These are phyloP conservation scores for Nymphaea thermarum DNA, from an alignment of 164 flowering plant species.

Conservation along the genomic window DNA sequence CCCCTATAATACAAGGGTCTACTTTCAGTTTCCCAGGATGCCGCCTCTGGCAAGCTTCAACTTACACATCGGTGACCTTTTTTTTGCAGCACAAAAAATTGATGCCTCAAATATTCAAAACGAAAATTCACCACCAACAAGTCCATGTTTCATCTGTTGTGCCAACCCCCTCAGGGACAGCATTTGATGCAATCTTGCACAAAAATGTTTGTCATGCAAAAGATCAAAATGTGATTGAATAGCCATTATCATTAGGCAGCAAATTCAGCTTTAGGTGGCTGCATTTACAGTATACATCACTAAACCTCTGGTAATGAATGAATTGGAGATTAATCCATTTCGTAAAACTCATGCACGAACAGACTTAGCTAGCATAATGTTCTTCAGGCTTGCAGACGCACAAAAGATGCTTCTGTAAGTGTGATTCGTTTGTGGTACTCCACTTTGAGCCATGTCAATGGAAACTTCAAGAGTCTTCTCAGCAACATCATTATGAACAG, in stretches of 20 bases:
- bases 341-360: constrained; percentile 51
- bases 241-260: constrained; percentile 27
- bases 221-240: no score
- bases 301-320: constrained; percentile 47
- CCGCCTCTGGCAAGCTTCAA: no score
- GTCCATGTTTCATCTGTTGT: constrained; percentile 4
- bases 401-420: constrained; percentile 45
- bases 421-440: constrained; percentile 40
- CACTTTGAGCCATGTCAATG: constrained; percentile 36
- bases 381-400: constrained; percentile 46
- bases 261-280: constrained; percentile 40
- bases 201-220: no score
- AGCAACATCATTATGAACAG: constrained; percentile 35
- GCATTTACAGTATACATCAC: constrained; percentile 80
- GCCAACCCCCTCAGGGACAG: constrained; percentile 50
- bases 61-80: no score
- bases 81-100: no score
- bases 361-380: constrained; percentile 42
- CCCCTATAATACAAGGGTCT: no score
- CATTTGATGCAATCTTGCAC: no score
- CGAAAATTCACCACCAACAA: no score
- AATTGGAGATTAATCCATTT: constrained; percentile 34
- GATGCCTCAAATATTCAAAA: no score
- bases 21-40: no score
- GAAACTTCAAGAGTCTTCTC: constrained; percentile 38